phyloP scores from a whole-genome alignment of 2,329 filamentous ascomycete species.

The Amylocarpus encephaloides region DNA sequence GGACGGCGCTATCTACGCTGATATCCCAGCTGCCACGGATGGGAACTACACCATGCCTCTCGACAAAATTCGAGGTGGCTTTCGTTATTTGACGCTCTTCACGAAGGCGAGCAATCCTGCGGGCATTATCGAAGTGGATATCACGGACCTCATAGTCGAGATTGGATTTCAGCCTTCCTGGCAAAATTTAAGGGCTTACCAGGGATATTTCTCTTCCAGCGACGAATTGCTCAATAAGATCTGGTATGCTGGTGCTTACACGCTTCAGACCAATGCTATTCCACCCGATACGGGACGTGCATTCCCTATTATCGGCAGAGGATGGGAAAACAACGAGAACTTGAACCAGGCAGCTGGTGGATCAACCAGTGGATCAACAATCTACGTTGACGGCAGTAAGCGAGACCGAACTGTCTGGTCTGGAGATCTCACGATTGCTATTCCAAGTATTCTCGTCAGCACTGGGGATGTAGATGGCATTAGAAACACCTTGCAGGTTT shows the following conservation, averaged over 20 bases:
- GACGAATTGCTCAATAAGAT: constrained; percentile 46
- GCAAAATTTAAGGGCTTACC: constrained; percentile 40
- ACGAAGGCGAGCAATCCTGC: constrained; percentile 31
- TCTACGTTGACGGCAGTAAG: constrained; percentile 48
- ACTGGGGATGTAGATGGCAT: constrained; percentile 47
- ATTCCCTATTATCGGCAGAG: constrained; percentile 25
- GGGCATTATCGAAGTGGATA: constrained; percentile 19
- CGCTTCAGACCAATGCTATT: constrained; percentile 31
- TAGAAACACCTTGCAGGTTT: constrained; percentile 42
- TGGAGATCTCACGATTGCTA: constrained; percentile 53
- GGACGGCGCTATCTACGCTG: constrained; percentile 42
- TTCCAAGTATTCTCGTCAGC: constrained; percentile 47
- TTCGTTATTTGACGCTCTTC: constrained; percentile 45
- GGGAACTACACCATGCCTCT: constrained; percentile 40
- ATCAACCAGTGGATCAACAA: constrained; percentile 28
- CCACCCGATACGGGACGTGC: constrained; percentile 29
- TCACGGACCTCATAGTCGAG: constrained; percentile 32
- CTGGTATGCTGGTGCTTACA: constrained; percentile 46
- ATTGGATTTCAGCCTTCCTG: constrained; percentile 38
- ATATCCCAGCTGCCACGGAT: constrained; percentile 32
- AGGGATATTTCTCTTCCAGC: constrained; percentile 47
- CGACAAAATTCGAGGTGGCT: constrained; percentile 42
- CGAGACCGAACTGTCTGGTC: constrained; percentile 55
- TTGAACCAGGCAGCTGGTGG: constrained; percentile 30
- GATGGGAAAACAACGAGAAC: constrained; percentile 38